Percentiles rank a stretch among this genome's conserved stretches.
Conservation (phyloP, 352 stramenopile species). For the Pythium periplocum region DNA sequence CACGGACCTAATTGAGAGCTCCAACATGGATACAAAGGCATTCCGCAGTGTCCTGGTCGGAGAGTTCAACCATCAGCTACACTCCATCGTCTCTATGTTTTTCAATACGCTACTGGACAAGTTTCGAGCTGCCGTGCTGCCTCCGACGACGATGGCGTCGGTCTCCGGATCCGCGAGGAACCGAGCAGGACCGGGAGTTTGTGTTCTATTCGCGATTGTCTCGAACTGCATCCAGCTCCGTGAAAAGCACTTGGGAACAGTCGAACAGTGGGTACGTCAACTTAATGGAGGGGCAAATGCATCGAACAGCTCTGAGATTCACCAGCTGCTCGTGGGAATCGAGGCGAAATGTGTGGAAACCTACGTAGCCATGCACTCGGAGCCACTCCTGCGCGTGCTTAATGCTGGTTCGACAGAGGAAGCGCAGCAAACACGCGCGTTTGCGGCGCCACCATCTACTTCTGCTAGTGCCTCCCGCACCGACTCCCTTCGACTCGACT, state of each 20-base stretch:
- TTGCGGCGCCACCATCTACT: slow-evolving; percentile 4
- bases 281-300: slow-evolving; percentile 21
- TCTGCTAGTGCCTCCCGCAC: slow-evolving; percentile 29
- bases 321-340: slow-evolving; percentile 34
- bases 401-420: slow-evolving; percentile 42
- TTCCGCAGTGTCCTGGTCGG: slow-evolving; percentile 25
- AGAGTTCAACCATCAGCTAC: slow-evolving; percentile 38
- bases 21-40: slow-evolving; percentile 14
- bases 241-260: slow-evolving; percentile 35
- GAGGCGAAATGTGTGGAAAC: slow-evolving; percentile 55
- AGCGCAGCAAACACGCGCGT: slow-evolving; percentile 22
- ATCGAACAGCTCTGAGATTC: slow-evolving; percentile 18
- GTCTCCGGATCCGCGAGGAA: slow-evolving; percentile 16
- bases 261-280: slow-evolving; percentile 43
- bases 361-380: slow-evolving; percentile 50
- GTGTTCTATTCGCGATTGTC: slow-evolving; percentile 60
- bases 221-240: slow-evolving; percentile 71
- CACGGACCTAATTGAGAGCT: slow-evolving; percentile 7
- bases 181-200: slow-evolving; percentile 32
- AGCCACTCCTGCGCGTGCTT: slow-evolving; percentile 44
- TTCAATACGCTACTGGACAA: slow-evolving; percentile 38
- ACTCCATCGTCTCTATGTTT: slow-evolving; percentile 44
- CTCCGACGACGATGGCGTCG: slow-evolving; percentile 29
- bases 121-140: slow-evolving; percentile 20
- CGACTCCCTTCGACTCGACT: slow-evolving; percentile 18